Evolutionary conservation across 495 filamentous ascomycete species (phyloP).

Genomic region (Penicillium herquei): DNA sequence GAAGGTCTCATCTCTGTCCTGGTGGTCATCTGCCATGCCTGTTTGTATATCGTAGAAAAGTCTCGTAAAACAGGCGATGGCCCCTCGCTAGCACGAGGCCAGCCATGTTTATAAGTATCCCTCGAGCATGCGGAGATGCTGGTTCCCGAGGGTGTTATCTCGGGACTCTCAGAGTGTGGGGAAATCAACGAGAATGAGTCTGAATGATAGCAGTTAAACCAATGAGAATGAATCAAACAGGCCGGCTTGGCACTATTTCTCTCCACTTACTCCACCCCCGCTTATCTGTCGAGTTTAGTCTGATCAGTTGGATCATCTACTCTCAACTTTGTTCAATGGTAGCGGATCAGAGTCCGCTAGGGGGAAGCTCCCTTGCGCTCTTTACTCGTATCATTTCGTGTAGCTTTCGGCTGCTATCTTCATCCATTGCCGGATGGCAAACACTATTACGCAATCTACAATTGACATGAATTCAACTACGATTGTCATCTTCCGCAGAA

Average conservation of each 20-base stretch:
- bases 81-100: background rate
- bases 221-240: slow-evolving; percentile 18
- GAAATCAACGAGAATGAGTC: slow-evolving; percentile 6
- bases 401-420: background rate
- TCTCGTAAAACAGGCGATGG: background rate
- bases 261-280: slow-evolving; percentile 9
- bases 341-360: background rate
- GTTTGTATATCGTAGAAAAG: background rate
- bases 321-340: background rate
- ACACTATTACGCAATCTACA: too few relatives aligned
- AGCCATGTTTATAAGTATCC: slow-evolving; percentile 5
- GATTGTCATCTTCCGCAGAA: too few relatives aligned
- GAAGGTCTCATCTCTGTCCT: slow-evolving; percentile 19
- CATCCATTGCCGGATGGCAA: too few relatives aligned
- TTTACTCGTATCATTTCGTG: too few relatives aligned
- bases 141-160: slow-evolving; percentile 9
- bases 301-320: background rate
- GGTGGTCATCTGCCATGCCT: slow-evolving; percentile 13
- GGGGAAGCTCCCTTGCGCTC: background rate
- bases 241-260: slow-evolving; percentile 18
- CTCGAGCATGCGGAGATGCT: slow-evolving; percentile 2
- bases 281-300: slow-evolving; percentile 6
- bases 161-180: background rate
- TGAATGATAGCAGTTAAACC: slow-evolving; percentile 9
- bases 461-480: too few relatives aligned